Conservation (phyloP, 495 filamentous ascomycete genomes). For the Aspergillus heteromorphus region DNA sequence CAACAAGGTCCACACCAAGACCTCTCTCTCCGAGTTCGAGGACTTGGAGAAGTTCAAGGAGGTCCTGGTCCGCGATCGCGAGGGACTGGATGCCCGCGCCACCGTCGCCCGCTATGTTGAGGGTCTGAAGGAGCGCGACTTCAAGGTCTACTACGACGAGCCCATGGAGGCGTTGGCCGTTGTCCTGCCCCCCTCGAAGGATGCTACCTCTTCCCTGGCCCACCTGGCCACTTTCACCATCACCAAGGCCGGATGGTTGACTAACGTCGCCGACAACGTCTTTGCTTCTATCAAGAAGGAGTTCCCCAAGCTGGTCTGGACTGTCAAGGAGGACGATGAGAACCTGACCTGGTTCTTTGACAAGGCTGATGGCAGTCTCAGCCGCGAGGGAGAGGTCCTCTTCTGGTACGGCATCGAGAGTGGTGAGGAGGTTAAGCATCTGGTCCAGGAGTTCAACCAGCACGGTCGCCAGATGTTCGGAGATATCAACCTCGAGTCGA, state of each 20-base stretch:
- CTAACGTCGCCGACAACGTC: conserved; percentile 95
- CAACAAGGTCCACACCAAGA: conserved; percentile 78
- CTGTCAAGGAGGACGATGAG: conserved; percentile 94
- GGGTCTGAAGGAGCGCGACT: conserved; percentile 65
- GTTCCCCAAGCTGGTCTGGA: conserved; percentile 88
- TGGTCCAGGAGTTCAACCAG: conserved; percentile 83
- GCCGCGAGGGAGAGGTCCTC: conserved; percentile 77
- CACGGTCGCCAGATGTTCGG: conserved; percentile 86
- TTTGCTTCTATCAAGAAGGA: conserved; percentile 92
- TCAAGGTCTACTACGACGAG: conserved; percentile 94
- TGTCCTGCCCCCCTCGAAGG: conserved; percentile 65
- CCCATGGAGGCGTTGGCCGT: conserved; percentile 96
- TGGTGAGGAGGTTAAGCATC: conserved; percentile 75
- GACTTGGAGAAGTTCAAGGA: conserved; percentile 73
- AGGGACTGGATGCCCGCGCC: conserved; percentile 73
- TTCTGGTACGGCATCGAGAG: conserved; percentile 95
- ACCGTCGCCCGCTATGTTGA: conserved; percentile 86
- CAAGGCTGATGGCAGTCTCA: conserved; percentile 89
- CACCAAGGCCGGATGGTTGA: conserved; percentile 92
- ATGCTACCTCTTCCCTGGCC: conserved; percentile 46
- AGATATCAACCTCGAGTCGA: conserved; percentile 81
- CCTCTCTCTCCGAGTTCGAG: conserved; percentile 70
- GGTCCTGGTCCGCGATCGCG: conserved; percentile 78
- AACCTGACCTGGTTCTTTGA: conserved; percentile 99
- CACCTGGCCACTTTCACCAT: conserved; percentile 91